Percentiles rank a stretch among this genome's conserved stretches.
Evolutionary conservation across 2,329 filamentous ascomycete species (phyloP).

Genomic region (Simplicillium aogashimaense): DNA sequence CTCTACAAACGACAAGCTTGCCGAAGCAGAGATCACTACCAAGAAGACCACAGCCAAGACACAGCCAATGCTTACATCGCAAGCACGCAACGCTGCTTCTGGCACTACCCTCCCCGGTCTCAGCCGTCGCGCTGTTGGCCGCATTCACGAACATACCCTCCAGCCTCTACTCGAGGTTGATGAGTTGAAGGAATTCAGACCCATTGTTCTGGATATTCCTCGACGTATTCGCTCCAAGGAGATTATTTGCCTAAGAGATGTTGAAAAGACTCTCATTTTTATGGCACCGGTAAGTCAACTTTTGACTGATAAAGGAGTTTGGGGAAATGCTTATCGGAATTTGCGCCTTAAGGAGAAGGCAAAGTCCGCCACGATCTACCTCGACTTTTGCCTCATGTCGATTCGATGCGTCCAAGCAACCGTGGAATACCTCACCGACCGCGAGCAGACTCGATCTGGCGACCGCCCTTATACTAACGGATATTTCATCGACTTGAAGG

Average conservation of each 20-base stretch:
- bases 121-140: constrained; percentile 58
- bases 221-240: constrained; percentile 72
- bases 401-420: constrained; percentile 86
- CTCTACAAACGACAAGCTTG: constrained; percentile 44
- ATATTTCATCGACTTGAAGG: constrained; percentile 93
- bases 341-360: constrained; percentile 69
- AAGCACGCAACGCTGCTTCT: constrained; percentile 50
- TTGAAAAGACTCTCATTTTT: constrained; percentile 88
- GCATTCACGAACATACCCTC: constrained; percentile 73
- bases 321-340: constrained; percentile 59
- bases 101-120: constrained; percentile 44
- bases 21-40: constrained; percentile 26
- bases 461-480: constrained; percentile 91
- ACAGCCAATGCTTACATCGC: constrained; percentile 38
- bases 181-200: constrained; percentile 68
- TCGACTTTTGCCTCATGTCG: constrained; percentile 82
- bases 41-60: constrained; percentile 24
- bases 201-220: constrained; percentile 69
- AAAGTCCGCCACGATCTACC: constrained; percentile 61
- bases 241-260: constrained; percentile 82
- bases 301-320: constrained; percentile 43
- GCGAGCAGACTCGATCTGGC: constrained; percentile 72
- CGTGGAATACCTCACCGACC: constrained; percentile 74
- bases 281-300: constrained; percentile 82
- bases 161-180: constrained; percentile 66